Evolutionary conservation across 306 rosid species (phyloP), one percentile per base, ranked within the genome.

Genomic region (Citrullus mucosospermus): DNA sequence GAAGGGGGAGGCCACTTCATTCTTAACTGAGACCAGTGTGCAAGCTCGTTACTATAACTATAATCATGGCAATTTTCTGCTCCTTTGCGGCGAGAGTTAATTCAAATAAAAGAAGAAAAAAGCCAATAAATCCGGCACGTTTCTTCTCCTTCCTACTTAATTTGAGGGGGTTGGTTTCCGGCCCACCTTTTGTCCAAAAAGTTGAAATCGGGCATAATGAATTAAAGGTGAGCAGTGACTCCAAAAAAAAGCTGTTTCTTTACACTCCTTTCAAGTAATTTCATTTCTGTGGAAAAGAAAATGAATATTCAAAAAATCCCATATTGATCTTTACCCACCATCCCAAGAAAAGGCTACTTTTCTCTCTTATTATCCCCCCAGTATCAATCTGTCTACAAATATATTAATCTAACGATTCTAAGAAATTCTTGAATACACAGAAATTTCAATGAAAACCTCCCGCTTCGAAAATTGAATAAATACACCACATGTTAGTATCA

Each of bases 61-160:
- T 53, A 34, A 74, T 54, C 9, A 74, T 51, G 46, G 18, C 63
- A 32, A 53, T 32, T 74, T 54, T 34, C 63, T 74, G 28, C 48
- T 17, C 48, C 77, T 73, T 73, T 73, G 46, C 77, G 77, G 77
- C 61, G 7, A 73, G 46, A 15, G 25, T 74, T 74, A 34, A 54
- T 74, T 54, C 18, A 16, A 54, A 16, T 17, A 32, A 74, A 32
- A 74, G 48, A 74, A 34, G 25, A 15, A 13, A 51, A 74, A 74
- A 74, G 78, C 78, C 78, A 32, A 54, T 32, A 54, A 74, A 74
- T 54, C 78, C 78, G 63, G 63, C 78, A 74, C 78, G 78, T 30
- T 72, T 28, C 56, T 70, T 70, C 77, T 51, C 61, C 60, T 73
- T 51, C 77, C 39, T 73, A 73, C 77, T 30, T 50, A 48, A 73